Base-by-base conservation (phyloP, 352 stramenopile genomes). In the Globisporangium ultimum region DNA sequence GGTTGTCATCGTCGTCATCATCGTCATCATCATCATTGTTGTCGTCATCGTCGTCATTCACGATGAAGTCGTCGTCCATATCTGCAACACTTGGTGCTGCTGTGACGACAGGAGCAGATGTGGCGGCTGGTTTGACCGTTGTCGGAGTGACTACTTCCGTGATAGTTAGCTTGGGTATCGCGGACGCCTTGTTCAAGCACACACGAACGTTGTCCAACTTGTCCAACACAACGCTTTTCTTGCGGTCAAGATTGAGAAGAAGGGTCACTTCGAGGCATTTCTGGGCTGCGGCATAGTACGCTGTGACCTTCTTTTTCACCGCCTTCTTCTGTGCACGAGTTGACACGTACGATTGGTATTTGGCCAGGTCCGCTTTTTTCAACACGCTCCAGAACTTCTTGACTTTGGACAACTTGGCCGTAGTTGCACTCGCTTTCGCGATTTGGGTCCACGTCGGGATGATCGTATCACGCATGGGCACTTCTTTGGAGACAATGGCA, bases 371-470 rank as follows among this genome's bases (percentile, higher is more conserved):
- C 6, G n/a, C 18, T 9, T 1, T 17, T 17, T 45, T 17, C 17
- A 11, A 8, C 9, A 2, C 18, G 24, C 22, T 14, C 22, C 15
- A 46, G 53, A 52, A 13, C 21, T 34, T 56, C n/a, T 42, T 52
- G 13, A 11, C 10, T 22, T 11, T 32, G 11, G 24, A 5, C 24
- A 28, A 28, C 24, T 28, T 28, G 24, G 24, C 24, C 24, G 24
- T 28, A 2, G 24, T 28, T 5, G 24, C 24, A 28, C 24, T 28
- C 24, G 24, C 24, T 28, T 15, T 46, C n/a, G 28, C 42, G 11
- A 52, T 32, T 5, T 59, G 11, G n/a, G 15, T 17, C 53, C 53
- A 59, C 3, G 2, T 24, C 6, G 53, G 53, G 0, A 59, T 46
- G 24, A 59, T 52, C 24, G 42, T 34, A 2, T 9, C 4, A 22